Percentiles rank a stretch among this genome's conserved stretches.
Conservation (phyloP, 2,329 filamentous ascomycete genomes). For the Colletotrichum zoysiae region DNA sequence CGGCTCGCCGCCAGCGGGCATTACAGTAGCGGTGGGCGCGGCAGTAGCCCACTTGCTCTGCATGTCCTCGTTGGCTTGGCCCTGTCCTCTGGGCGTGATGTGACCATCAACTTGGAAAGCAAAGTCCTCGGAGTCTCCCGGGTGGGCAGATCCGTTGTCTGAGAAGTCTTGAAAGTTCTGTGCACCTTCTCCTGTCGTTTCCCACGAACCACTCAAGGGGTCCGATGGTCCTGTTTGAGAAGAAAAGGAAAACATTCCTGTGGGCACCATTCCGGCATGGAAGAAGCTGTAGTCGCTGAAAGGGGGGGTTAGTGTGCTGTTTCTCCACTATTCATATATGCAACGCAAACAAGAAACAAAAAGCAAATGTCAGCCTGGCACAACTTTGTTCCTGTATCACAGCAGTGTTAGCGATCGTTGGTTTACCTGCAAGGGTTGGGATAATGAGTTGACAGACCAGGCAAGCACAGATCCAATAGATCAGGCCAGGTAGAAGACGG, state of each 20-base stretch:
- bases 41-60: constrained; percentile 62
- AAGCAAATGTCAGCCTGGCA: constrained; percentile 55
- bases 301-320: constrained; percentile 68
- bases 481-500: constrained; percentile 23
- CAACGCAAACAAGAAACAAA: constrained; percentile 48
- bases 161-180: constrained; percentile 70
- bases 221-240: constrained; percentile 72
- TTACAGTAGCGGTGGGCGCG: constrained; percentile 50
- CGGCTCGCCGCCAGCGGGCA: constrained; percentile 51
- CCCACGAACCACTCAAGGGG: constrained; percentile 68
- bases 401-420: constrained; percentile 51
- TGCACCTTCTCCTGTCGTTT: constrained; percentile 68
- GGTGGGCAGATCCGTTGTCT: constrained; percentile 62
- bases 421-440: constrained; percentile 39
- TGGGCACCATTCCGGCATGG: constrained; percentile 63
- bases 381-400: constrained; percentile 69
- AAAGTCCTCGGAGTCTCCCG: constrained; percentile 68
- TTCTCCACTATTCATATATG: constrained; percentile 55
- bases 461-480: constrained; percentile 33
- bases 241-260: constrained; percentile 69
- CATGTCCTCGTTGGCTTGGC: constrained; percentile 61
- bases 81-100: constrained; percentile 65
- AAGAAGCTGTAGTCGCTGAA: constrained; percentile 69
- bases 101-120: constrained; percentile 62
- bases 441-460: constrained; percentile 54